Evolutionary conservation across 768 basidiomycete genomes (phyloP), one percentile per base, ranked within the genome.

Genomic region (Rhodotorula graminis): DNA sequence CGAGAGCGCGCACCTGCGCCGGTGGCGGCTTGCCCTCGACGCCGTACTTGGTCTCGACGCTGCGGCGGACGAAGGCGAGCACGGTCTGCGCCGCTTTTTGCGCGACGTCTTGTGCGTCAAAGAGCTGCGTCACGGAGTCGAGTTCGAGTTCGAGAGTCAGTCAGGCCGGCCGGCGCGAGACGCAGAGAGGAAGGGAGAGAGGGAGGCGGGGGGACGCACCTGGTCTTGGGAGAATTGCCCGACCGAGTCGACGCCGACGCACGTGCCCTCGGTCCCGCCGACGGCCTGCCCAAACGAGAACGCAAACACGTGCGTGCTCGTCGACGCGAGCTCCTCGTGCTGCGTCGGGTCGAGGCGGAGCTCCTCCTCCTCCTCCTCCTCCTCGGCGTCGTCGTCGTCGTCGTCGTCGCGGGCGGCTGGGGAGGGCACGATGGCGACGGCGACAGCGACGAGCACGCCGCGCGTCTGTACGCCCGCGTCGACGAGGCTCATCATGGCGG

Each of bases 331-430:
- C 63, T 82, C 81, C 63, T 82, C 80, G 19, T 78, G 77, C 11
- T 59, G 64, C 0, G 66, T 76, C 27, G 82, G 82, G 73, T 82
- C 82, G 15, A 83, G 49, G 11, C 80, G 71, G 55, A 82, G 23
- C 27, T 55, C 52, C 46, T 65, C 61, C 18, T 72, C 69, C 14
- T 61, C 64, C 21, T 47, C 72, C 9, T 69, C 73, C 15, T 64
- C 71, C 29, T 64, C 62, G 10, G 60, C 62, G 11, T 16, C 61
- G 37, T 37, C 37, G 5, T 4, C 44, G 6, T 46, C 44, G 44
- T 46, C 44, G 42, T 19, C 29, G 56, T 19, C 37, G 37, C 37
- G 37, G 9, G 37, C 4, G 9, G 19, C 21, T 42, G 56, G 33
- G 59, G 27, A 27, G 61, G 44, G 66, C 15, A 71, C 61, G 25